Conservation (phyloP, 306 rosid genomes). For the Lablab purpureus region DNA sequence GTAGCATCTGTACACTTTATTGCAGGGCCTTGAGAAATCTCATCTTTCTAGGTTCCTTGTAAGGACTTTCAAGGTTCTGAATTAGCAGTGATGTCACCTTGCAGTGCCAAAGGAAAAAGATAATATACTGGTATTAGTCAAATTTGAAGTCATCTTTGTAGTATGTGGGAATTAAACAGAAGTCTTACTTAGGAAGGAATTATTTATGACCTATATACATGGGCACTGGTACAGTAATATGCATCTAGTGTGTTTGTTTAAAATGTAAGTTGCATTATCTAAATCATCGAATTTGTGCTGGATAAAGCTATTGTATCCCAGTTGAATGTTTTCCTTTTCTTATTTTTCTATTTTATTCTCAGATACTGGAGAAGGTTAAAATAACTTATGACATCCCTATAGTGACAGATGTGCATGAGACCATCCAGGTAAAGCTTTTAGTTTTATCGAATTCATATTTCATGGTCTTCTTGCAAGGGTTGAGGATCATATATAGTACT, state of each 20-base stretch:
- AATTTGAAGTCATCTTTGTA: constrained; percentile 9
- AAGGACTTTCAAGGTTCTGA: constrained; percentile 2
- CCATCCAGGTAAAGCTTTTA: constrained; percentile 64
- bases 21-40: constrained; percentile 35
- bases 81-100: constrained; percentile 24
- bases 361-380: constrained; percentile 97
- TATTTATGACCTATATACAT: constrained; percentile 12
- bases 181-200: not conserved
- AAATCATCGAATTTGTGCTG: constrained; percentile 12
- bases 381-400: constrained; percentile 85
- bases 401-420: constrained; percentile 92
- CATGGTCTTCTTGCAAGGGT: constrained; percentile 11
- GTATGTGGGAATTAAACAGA: not conserved
- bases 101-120: not conserved
- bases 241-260: constrained; percentile 26
- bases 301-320: constrained; percentile 29
- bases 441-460: constrained; percentile 36
- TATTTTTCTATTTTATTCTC: constrained; percentile 40
- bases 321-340: constrained; percentile 32
- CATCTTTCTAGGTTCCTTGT: constrained; percentile 24
- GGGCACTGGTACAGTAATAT: not conserved
- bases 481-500: constrained; percentile 8
- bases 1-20: constrained; percentile 27
- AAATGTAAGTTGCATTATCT: constrained; percentile 22
- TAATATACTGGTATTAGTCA: not conserved